A percentile compares a stretch with the other conserved stretches of the same genome.
Conservation (phyloP, 345 rosid genomes). For the Ricinus communis region DNA sequence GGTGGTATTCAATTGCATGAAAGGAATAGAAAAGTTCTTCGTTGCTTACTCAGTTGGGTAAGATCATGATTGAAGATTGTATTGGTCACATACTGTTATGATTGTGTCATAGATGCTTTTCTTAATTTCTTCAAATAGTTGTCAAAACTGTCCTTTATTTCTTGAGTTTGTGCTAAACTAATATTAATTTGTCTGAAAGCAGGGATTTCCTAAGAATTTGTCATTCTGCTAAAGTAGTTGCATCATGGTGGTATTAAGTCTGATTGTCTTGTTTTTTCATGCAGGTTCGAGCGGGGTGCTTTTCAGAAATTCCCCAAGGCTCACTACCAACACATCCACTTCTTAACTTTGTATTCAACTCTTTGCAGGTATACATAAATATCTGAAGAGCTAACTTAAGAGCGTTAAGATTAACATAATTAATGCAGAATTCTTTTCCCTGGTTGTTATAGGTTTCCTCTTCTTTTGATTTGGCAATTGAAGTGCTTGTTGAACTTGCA, state of each 20-base stretch:
- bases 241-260: background rate
- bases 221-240: background rate
- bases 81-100: background rate
- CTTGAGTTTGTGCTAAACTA: background rate
- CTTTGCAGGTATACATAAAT: constrained; percentile 60
- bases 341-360: constrained; percentile 70
- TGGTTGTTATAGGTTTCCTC: constrained; percentile 56
- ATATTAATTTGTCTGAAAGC: background rate
- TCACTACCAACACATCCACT: constrained; percentile 80
- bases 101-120: background rate
- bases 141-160: background rate
- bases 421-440: background rate
- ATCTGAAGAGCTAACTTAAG: constrained; percentile 7
- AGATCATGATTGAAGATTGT: constrained; percentile 27
- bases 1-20: constrained; percentile 54
- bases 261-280: constrained; percentile 17
- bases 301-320: constrained; percentile 77
- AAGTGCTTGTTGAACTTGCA: constrained; percentile 90
- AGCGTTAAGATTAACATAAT: constrained; percentile 2
- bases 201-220: background rate
- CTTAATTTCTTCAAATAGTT: background rate
- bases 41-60: constrained; percentile 98
- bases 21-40: constrained; percentile 70
- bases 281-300: constrained; percentile 95
- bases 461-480: constrained; percentile 81